Evolutionary conservation across 805 yeast species (phyloP).

Genomic region (Candida nemodendra): DNA sequence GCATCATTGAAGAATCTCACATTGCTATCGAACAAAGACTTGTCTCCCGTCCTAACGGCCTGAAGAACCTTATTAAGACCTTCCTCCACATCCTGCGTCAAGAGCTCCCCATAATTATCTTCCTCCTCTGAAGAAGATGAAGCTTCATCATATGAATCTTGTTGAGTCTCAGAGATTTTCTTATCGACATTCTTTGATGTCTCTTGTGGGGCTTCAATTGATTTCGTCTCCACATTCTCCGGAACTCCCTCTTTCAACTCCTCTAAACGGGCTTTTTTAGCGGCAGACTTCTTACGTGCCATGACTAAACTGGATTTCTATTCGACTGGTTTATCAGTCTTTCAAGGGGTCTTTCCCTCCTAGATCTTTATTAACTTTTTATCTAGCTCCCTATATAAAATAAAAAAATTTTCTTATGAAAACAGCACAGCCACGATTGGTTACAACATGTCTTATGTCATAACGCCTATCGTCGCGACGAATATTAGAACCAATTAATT

Average conservation of each 20-base stretch:
- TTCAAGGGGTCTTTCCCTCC: too few relatives aligned
- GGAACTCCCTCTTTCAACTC: conserved; percentile 11
- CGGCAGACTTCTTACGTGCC: conserved; percentile 88
- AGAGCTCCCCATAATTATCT: conserved; percentile 86
- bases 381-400: too few relatives aligned
- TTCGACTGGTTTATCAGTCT: too few relatives aligned
- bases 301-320: too few relatives aligned
- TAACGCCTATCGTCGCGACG: too few relatives aligned
- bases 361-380: too few relatives aligned
- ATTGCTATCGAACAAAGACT: conserved; percentile 61
- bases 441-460: too few relatives aligned
- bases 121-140: conserved; percentile 64
- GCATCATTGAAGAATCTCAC: conserved; percentile 70
- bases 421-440: too few relatives aligned
- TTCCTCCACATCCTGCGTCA: conserved; percentile 80
- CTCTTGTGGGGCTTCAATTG: conserved; percentile 8
- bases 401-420: too few relatives aligned
- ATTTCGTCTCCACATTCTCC: not conserved
- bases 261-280: conserved; percentile 64
- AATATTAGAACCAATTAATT: conserved; percentile 1
- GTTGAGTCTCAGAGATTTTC: conserved; percentile 13
- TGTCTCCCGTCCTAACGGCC: conserved; percentile 69
- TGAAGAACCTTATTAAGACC: conserved; percentile 71
- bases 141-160: conserved; percentile 31
- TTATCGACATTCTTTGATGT: conserved; percentile 13